Percentiles rank a stretch among this genome's conserved stretches.
phyloP scores from a whole-genome alignment of 169 alveolate species.

The Plasmodium vinckei region DNA sequence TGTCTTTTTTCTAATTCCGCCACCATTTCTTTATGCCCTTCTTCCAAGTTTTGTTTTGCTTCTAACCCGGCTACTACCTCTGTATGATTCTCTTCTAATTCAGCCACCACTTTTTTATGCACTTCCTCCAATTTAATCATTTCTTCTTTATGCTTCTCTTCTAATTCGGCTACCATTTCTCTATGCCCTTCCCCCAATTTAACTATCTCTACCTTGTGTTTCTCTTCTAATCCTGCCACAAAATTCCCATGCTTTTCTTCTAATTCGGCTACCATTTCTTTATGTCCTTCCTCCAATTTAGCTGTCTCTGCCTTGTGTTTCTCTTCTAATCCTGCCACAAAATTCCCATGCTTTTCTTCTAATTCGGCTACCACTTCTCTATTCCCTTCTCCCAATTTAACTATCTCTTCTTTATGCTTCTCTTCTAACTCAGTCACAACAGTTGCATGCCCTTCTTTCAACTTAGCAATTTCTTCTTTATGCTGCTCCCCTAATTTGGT shows the following conservation, averaged over 20 bases:
- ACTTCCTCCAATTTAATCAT: not conserved
- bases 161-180: not conserved
- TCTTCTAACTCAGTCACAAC: not conserved
- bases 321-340: not conserved
- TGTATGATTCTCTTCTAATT: not conserved
- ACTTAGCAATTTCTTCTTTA: no score
- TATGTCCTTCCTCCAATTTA: no score
- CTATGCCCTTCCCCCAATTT: no score
- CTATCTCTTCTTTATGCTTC: not conserved
- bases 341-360: not conserved
- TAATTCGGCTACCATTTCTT: not conserved
- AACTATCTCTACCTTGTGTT: not conserved
- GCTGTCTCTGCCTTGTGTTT: not conserved
- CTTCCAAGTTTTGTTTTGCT: not conserved
- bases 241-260: not conserved
- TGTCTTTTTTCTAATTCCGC: not conserved
- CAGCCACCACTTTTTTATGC: not conserved
- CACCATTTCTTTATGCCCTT: conserved; percentile 9
- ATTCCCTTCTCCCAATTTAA: no score
- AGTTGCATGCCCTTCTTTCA: not conserved
- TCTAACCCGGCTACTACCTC: not conserved
- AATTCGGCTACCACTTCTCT: no score
- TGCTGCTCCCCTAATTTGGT: no score
- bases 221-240: not conserved
- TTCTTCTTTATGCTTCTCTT: not conserved